Conservation (phyloP, 2,329 filamentous ascomycete genomes). For the Cladosporium velox region DNA sequence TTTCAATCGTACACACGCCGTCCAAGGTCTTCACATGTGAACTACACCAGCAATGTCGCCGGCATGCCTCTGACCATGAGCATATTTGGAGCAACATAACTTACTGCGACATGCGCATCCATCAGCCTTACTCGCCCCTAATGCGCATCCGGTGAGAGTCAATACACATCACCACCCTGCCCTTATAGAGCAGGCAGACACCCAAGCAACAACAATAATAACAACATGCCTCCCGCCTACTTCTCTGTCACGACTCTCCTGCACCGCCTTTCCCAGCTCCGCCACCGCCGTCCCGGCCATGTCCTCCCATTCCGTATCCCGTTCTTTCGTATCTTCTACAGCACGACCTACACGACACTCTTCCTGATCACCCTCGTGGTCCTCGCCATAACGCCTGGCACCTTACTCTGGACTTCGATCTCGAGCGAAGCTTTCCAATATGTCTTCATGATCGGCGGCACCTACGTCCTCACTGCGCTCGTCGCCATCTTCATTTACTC, state of each 20-base stretch:
- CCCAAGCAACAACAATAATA: not conserved
- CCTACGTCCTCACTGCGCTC: constrained; percentile 71
- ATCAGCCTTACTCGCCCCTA: not conserved
- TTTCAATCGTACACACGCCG: not conserved
- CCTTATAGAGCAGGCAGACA: not conserved
- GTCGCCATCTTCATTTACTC: constrained; percentile 76
- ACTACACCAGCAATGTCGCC: not conserved
- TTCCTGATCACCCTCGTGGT: constrained; percentile 72
- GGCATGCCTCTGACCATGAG: not conserved
- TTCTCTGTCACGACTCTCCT: constrained; percentile 13
- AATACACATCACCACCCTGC: not conserved
- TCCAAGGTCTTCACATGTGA: not conserved
- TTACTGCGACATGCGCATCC: constrained; percentile 1
- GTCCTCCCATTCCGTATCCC: constrained; percentile 49
- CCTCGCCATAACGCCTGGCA: constrained; percentile 76
- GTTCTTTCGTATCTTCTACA: constrained; percentile 80
- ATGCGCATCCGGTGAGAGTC: not conserved
- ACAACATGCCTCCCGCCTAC: constrained; percentile 18
- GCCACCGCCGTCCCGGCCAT: constrained; percentile 23
- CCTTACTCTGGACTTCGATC: constrained; percentile 75
- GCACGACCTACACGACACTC: constrained; percentile 73
- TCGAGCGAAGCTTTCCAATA: constrained; percentile 69
- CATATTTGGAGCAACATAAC: not conserved
- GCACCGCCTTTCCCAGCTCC: constrained; percentile 12
- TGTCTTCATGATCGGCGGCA: constrained; percentile 76